Conservation (phyloP, 2,329 filamentous ascomycete genomes). For the Colletotrichum orchidophilum region DNA sequence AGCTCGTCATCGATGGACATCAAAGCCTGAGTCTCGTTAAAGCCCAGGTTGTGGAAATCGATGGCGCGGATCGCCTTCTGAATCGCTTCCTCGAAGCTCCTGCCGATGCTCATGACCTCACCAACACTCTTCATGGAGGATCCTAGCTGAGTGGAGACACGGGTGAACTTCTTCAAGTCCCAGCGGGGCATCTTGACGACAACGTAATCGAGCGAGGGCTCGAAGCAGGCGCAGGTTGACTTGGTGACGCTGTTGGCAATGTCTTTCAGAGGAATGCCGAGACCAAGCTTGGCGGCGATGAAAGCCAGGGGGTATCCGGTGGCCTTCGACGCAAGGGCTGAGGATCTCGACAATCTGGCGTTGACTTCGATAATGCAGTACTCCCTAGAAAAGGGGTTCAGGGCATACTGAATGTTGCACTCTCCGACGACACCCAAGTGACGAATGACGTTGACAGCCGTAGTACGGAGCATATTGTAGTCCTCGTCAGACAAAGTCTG, state of each 20-base stretch:
- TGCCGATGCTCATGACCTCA: conserved; percentile 97
- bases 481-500: conserved; percentile 97
- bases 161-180: conserved; percentile 99
- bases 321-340: conserved; percentile 94
- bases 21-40: conserved; percentile 88
- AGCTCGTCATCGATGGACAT: conserved; percentile 97
- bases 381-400: conserved; percentile 94
- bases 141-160: conserved; percentile 93
- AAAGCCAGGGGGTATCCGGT: conserved; percentile 97
- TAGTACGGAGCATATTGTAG: conserved; percentile 98
- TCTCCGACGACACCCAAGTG: conserved; percentile 97
- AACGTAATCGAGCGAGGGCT: conserved; percentile 96
- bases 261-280: conserved; percentile 94
- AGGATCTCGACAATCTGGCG: conserved; percentile 93
- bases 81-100: conserved; percentile 97
- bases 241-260: conserved; percentile 97
- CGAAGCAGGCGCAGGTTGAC: conserved; percentile 96
- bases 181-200: conserved; percentile 99
- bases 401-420: conserved; percentile 98
- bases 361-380: conserved; percentile 99
- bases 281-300: conserved; percentile 94
- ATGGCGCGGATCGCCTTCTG: conserved; percentile 97
- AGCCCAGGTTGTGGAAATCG: conserved; percentile 94
- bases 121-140: conserved; percentile 99
- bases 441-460: conserved; percentile 95